Evolutionary conservation across 129 eudicot genomes (phyloP).

Genomic region (Lactuca sativa): DNA sequence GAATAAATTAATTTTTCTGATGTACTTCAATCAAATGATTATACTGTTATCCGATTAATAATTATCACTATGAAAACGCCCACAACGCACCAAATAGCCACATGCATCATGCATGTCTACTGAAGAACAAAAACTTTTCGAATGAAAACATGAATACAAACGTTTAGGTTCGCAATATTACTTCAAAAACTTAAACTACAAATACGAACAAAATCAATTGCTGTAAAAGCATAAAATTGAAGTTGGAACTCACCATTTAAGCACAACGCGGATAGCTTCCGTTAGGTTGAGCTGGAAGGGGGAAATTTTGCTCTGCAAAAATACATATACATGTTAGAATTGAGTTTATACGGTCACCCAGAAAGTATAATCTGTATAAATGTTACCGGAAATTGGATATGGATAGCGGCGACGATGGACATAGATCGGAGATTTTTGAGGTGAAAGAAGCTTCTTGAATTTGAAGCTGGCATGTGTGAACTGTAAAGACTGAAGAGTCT

Average conservation of each 20-base stretch:
- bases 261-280: neutral
- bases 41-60: no score
- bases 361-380: neutral
- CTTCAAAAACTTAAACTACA: slow-evolving; percentile 6
- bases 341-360: neutral
- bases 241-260: slow-evolving; percentile 12
- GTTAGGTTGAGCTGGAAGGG: slow-evolving; percentile 3
- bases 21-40: neutral
- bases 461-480: neutral
- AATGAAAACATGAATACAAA: neutral
- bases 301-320: neutral
- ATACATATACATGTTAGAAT: neutral
- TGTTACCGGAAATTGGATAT: slow-evolving; percentile 17
- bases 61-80: no score
- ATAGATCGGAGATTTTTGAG: slow-evolving; percentile 5
- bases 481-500: no score
- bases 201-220: neutral
- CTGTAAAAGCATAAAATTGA: neutral
- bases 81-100: no score
- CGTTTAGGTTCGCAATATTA: neutral
- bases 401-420: slow-evolving; percentile 13
- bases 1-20: no score
- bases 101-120: no score
- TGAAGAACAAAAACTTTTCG: neutral
- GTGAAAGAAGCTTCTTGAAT: slow-evolving; percentile 2